Conservation (phyloP, 163 green algal genomes). For the Scenedesmus sp. region DNA sequence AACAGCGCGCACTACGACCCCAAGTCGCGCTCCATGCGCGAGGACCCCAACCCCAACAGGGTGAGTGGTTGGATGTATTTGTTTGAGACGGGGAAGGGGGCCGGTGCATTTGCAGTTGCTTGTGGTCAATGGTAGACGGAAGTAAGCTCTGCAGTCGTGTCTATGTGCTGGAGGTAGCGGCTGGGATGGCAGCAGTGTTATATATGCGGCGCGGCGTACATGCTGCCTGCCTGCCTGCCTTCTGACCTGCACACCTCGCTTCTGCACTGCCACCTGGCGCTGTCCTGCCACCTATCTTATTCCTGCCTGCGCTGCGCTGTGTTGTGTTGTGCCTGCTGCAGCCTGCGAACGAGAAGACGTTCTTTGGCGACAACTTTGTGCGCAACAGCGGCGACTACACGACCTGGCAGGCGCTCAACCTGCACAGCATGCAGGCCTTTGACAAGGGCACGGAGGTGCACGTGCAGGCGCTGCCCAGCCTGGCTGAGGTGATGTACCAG, state of each 20-base stretch:
- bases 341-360: slow-evolving; percentile 85
- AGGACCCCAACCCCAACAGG: slow-evolving; percentile 95
- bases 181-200: too few species aligned
- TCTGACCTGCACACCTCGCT: neutral
- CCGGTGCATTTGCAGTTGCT: too few species aligned
- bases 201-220: too few species aligned
- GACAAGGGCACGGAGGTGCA: slow-evolving; percentile 92
- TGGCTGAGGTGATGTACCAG: slow-evolving; percentile 92
- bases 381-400: slow-evolving; percentile 82
- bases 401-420: slow-evolving; percentile 88
- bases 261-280: neutral
- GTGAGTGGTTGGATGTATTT: neutral
- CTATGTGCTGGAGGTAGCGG: too few species aligned
- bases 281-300: neutral
- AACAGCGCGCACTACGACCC: slow-evolving; percentile 99
- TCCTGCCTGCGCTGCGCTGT: neutral
- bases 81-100: neutral
- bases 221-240: too few species aligned
- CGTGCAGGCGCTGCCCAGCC: slow-evolving; percentile 85
- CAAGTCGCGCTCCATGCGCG: slow-evolving; percentile 98
- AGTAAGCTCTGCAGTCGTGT: too few species aligned
- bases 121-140: too few species aligned
- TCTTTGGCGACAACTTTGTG: slow-evolving; percentile 94
- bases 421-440: slow-evolving; percentile 88
- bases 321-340: neutral